These are phyloP conservation scores for Clarireedia homoeocarpa DNA, from an alignment of 2,329 filamentous ascomycete species.

Conservation along the genomic window DNA sequence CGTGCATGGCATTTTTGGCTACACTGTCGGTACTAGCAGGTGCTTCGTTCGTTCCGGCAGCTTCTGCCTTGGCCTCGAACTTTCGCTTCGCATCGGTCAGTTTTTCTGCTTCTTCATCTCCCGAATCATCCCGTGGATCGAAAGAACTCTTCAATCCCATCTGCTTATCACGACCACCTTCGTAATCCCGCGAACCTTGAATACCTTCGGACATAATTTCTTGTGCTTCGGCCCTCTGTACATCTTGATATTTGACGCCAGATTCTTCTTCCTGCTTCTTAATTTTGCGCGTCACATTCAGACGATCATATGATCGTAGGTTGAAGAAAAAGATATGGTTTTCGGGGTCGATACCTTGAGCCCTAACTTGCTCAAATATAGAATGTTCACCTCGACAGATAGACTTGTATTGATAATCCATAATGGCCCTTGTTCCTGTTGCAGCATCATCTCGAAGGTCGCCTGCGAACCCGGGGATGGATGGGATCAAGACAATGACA, in stretches of 20 bases:
- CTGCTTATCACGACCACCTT: conserved; percentile 37
- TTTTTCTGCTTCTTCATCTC: conserved; percentile 32
- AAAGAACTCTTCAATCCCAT: conserved; percentile 37
- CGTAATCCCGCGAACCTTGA: conserved; percentile 45
- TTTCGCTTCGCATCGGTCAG: conserved; percentile 41
- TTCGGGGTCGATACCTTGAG: conserved; percentile 66
- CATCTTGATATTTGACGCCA: conserved; percentile 75
- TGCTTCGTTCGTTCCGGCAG: conserved; percentile 25
- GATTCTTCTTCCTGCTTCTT: conserved; percentile 71
- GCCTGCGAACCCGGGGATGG: conserved; percentile 88
- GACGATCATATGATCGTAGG: conserved; percentile 80
- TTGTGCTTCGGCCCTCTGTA: conserved; percentile 81
- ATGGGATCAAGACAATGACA: conserved; percentile 83
- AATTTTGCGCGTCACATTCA: conserved; percentile 73
- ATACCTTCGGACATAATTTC: conserved; percentile 75
- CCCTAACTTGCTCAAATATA: conserved; percentile 72
- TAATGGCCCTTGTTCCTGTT: conserved; percentile 82
- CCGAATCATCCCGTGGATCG: conserved; percentile 24
- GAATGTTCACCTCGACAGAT: conserved; percentile 88
- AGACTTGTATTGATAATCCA: conserved; percentile 96
- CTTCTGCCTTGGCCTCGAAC: conserved; percentile 42
- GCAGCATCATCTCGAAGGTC: conserved; percentile 80
- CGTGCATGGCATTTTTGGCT: conserved; percentile 77
- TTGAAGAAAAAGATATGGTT: conserved; percentile 93
- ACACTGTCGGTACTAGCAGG: conserved; percentile 37